phyloP scores from a whole-genome alignment of 441 rosid genomes.

The Pelargonium cotyledonis region DNA sequence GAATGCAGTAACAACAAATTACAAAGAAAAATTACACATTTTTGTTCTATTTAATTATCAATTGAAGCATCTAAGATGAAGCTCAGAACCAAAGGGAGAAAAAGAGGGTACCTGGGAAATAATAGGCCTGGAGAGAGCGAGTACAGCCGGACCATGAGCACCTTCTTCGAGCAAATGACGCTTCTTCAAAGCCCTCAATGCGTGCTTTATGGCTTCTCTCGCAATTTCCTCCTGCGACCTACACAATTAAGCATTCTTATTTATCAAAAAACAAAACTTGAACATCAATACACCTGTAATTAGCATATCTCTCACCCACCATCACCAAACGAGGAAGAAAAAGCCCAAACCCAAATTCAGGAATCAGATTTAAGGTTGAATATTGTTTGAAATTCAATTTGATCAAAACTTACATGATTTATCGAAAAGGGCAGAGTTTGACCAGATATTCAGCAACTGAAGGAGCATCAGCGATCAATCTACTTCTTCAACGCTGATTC shows the following conservation, averaged over 20 bases:
- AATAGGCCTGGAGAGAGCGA: conserved; percentile 77
- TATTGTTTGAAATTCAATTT: no score
- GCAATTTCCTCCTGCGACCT: conserved; percentile 62
- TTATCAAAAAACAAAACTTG: no score
- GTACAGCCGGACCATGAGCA: conserved; percentile 75
- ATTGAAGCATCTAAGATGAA: no score
- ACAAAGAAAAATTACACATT: no score
- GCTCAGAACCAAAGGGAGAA: background rate
- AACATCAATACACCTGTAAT: conserved; percentile 6
- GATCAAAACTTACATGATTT: no score
- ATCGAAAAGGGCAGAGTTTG: no score
- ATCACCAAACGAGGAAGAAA: background rate
- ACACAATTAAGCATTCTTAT: conserved; percentile 15
- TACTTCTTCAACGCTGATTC: no score
- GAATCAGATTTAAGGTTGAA: no score
- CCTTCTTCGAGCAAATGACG: conserved; percentile 90
- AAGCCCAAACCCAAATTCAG: background rate
- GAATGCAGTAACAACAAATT: background rate
- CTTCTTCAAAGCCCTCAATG: conserved; percentile 66
- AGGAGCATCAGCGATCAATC: no score
- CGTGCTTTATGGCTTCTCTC: conserved; percentile 66
- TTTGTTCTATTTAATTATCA: no score
- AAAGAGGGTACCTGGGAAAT: conserved; percentile 54
- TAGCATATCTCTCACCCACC: background rate
- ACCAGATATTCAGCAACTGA: no score